A percentile compares a stretch with the other conserved stretches of the same genome.
phyloP scores from a whole-genome alignment of 1,284 basidiomycete species.

The Tilletia caries region DNA sequence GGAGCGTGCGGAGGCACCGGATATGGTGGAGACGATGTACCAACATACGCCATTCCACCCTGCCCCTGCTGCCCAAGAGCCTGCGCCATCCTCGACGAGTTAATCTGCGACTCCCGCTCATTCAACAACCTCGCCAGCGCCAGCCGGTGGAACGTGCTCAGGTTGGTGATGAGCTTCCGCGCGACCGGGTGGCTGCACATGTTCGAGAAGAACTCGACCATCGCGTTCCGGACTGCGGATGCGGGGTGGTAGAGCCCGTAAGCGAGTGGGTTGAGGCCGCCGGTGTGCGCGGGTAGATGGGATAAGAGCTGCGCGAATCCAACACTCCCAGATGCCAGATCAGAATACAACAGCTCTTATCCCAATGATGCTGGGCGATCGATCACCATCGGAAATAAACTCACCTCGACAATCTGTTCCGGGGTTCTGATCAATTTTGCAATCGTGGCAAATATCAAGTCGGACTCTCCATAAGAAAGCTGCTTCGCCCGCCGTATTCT shows the following conservation, averaged over 20 bases:
- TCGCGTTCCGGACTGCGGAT: conserved; percentile 69
- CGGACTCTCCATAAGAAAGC: conserved; percentile 66
- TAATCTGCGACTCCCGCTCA: conserved; percentile 22
- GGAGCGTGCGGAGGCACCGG: no score
- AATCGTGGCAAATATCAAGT: conserved; percentile 71
- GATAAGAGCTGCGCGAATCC: conserved; percentile 77
- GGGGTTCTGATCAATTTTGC: conserved; percentile 60
- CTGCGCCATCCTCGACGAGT: background rate
- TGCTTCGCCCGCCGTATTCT: conserved; percentile 65
- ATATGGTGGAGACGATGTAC: no score
- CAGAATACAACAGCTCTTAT: no score
- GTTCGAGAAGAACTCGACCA: conserved; percentile 62
- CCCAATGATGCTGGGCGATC: no score
- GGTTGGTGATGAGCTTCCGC: conserved; percentile 71
- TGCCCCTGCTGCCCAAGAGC: background rate
- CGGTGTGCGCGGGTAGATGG: conserved; percentile 69
- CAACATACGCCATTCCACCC: no score
- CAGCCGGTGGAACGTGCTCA: conserved; percentile 88
- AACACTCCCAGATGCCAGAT: no score
- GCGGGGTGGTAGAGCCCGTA: conserved; percentile 86
- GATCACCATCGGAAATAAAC: no score
- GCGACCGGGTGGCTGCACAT: conserved; percentile 60
- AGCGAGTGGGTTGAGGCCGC: conserved; percentile 78
- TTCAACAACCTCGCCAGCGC: conserved; percentile 57
- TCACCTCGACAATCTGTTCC: conserved; percentile 83